Conservation (phyloP, 1,284 basidiomycete species). For the Somion occarium region DNA sequence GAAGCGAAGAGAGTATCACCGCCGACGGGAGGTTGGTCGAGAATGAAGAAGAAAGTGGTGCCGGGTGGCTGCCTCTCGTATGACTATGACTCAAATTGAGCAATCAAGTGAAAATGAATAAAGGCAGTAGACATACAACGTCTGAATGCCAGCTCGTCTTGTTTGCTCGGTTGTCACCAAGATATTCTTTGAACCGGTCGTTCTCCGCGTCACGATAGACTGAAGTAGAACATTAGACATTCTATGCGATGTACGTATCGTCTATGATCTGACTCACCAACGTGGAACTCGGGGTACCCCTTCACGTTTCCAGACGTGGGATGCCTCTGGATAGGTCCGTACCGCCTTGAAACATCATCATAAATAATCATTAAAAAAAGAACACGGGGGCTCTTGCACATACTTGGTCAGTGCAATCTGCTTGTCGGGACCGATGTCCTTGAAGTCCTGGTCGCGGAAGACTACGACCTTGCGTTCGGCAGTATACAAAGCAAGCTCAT, state of each 20-base stretch:
- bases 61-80: conserved; percentile 63
- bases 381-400: background rate
- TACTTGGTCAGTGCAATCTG: conserved; percentile 42
- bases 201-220: conserved; percentile 39
- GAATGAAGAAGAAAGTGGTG: conserved; percentile 57
- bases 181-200: conserved; percentile 29
- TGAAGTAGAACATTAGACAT: background rate
- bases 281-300: conserved; percentile 48
- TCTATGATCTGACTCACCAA: conserved; percentile 28
- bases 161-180: conserved; percentile 25
- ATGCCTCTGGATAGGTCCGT: conserved; percentile 57
- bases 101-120: background rate
- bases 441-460: conserved; percentile 57
- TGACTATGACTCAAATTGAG: conserved; percentile 26
- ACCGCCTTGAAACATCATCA: conserved; percentile 31
- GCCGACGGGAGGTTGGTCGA: conserved; percentile 36
- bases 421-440: conserved; percentile 43
- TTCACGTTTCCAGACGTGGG: conserved; percentile 47
- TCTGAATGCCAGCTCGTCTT: conserved; percentile 42
- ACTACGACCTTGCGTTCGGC: conserved; percentile 56
- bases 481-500: conserved; percentile 57
- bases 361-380: background rate
- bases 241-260: background rate
- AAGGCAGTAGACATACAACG: conserved; percentile 28
- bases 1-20: conserved; percentile 60